Evolutionary conservation across 2,329 filamentous ascomycete species (phyloP).

Genomic region (Lachnellula arida): DNA sequence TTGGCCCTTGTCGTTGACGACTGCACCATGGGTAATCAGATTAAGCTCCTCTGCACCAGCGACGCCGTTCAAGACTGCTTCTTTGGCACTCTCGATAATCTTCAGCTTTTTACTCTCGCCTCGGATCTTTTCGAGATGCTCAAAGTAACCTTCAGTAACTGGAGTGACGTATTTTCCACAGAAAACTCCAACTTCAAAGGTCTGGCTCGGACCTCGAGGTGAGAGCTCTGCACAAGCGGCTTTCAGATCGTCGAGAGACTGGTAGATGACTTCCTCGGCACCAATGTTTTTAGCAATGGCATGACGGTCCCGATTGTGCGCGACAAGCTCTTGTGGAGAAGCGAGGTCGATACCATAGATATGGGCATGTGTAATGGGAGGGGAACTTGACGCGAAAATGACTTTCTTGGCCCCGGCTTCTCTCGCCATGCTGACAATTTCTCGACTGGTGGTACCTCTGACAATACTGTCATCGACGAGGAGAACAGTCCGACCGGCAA

Average conservation of each 20-base stretch:
- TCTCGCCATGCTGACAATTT: conserved; percentile 78
- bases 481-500: conserved; percentile 72
- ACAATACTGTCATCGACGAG: conserved; percentile 90
- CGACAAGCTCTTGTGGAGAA: conserved; percentile 65
- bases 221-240: conserved; percentile 71
- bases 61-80: conserved; percentile 58
- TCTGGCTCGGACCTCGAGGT: conserved; percentile 50
- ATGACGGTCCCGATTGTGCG: conserved; percentile 57
- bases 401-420: conserved; percentile 80
- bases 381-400: conserved; percentile 77
- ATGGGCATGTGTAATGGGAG: conserved; percentile 78
- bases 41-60: conserved; percentile 56
- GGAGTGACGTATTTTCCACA: conserved; percentile 81
- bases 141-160: conserved; percentile 75
- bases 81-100: conserved; percentile 58
- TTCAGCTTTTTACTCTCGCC: conserved; percentile 67
- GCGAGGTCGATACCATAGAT: conserved; percentile 80
- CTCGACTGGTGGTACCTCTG: conserved; percentile 73
- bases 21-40: conserved; percentile 58
- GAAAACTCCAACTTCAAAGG: conserved; percentile 91
- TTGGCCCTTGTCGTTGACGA: conserved; percentile 51
- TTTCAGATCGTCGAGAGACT: conserved; percentile 74
- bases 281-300: conserved; percentile 65
- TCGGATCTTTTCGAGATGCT: conserved; percentile 67
- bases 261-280: conserved; percentile 72